A percentile compares a stretch with the other conserved stretches of the same genome.
Conservation (phyloP, 116 monocot species). For the Trichopus zeylanicus region DNA sequence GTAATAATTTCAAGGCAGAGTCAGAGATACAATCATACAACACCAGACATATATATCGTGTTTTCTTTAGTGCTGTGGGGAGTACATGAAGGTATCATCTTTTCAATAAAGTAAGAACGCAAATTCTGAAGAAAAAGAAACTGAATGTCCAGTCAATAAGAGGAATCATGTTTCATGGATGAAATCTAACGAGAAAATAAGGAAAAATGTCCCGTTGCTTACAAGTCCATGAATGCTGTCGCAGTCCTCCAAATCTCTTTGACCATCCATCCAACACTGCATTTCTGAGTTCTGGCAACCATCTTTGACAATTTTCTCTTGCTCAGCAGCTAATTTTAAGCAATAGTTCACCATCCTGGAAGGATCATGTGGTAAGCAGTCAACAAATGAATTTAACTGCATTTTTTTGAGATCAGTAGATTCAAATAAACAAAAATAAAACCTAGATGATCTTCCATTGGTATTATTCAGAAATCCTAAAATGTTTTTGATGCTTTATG, state of each 20-base stretch:
- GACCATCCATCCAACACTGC: conserved; percentile 72
- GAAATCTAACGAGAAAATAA: background rate
- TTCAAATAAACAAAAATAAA: too few species aligned
- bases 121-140: too few species aligned
- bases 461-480: too few species aligned
- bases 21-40: conserved; percentile 80
- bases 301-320: conserved; percentile 69
- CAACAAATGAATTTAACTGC: too few species aligned
- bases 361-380: background rate
- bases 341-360: conserved; percentile 79
- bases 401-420: background rate
- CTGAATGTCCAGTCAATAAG: too few species aligned
- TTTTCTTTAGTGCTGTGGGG: too few species aligned
- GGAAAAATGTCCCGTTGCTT: conserved; percentile 10
- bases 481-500: background rate
- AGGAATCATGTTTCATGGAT: background rate
- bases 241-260: conserved; percentile 73
- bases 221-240: conserved; percentile 76
- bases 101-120: too few species aligned
- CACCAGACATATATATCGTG: conserved; percentile 99
- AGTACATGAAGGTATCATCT: too few species aligned
- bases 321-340: conserved; percentile 69
- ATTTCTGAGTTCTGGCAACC: conserved; percentile 71
- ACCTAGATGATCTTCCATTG: too few species aligned
- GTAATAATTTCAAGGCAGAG: too few species aligned